Evolutionary conservation across 148 eudicot genomes (phyloP).

Genomic region (Camellia sinensis): DNA sequence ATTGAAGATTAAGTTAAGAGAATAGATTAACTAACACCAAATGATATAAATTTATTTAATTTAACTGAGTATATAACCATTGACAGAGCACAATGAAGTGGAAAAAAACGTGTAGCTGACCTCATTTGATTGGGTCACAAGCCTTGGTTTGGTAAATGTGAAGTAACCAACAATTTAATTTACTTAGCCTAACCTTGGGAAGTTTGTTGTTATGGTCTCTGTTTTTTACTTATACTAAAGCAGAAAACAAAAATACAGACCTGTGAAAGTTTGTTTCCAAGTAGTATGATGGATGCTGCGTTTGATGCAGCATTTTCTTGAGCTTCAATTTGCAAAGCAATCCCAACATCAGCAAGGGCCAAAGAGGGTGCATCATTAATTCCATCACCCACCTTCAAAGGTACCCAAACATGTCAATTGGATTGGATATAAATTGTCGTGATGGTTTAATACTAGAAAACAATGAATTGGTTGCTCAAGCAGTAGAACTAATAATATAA

Average conservation of each 20-base stretch:
- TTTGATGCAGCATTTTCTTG: slow-evolving; percentile 98
- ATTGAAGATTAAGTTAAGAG: too few species aligned
- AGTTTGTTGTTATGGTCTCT: not conserved
- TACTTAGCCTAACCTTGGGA: not conserved
- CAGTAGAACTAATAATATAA: not conserved
- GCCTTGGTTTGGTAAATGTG: not conserved
- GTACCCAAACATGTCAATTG: slow-evolving; percentile 10
- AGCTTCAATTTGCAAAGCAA: slow-evolving; percentile 75
- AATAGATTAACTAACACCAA: too few species aligned
- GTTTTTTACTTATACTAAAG: not conserved
- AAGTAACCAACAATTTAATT: not conserved
- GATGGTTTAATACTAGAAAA: not conserved
- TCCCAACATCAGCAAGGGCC: slow-evolving; percentile 94
- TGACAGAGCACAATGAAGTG: too few species aligned
- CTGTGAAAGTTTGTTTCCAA: slow-evolving; percentile 91
- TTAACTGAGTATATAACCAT: too few species aligned
- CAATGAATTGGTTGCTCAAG: not conserved
- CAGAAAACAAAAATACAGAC: slow-evolving; percentile 27
- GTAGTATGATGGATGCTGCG: slow-evolving; percentile 90
- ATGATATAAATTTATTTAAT: too few species aligned
- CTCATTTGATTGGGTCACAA: too few species aligned
- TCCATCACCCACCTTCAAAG: slow-evolving; percentile 88
- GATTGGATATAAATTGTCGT: not conserved
- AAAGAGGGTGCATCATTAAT: slow-evolving; percentile 95
- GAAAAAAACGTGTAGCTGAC: too few species aligned